Percentiles rank a stretch among this genome's conserved stretches.
Evolutionary conservation across 1,284 basidiomycete genomes (phyloP).

Genomic region (Puccinia horiana): DNA sequence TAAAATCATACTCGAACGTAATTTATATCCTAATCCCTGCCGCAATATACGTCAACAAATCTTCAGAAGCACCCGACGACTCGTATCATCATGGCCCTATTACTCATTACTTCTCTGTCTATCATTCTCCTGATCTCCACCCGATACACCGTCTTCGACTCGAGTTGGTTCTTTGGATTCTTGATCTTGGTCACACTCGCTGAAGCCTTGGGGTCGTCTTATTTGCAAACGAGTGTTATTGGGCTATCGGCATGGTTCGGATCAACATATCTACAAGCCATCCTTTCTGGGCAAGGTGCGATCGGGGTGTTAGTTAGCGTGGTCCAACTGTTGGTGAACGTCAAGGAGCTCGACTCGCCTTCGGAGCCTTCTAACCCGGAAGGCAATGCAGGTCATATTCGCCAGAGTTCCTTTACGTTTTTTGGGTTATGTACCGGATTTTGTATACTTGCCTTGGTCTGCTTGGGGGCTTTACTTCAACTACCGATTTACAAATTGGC

Average conservation of each 20-base stretch:
- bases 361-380: slow-evolving; percentile 18
- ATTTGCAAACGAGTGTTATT: slow-evolving; percentile 24
- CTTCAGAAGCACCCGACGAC: slow-evolving; percentile 10
- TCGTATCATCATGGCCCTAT: slow-evolving; percentile 4
- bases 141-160: background rate
- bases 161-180: slow-evolving; percentile 19
- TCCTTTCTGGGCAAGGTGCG: slow-evolving; percentile 55
- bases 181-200: slow-evolving; percentile 30
- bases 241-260: slow-evolving; percentile 54
- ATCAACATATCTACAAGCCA: slow-evolving; percentile 55
- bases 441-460: slow-evolving; percentile 20
- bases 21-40: background rate
- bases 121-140: slow-evolving; percentile 27
- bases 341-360: slow-evolving; percentile 50
- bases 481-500: slow-evolving; percentile 35
- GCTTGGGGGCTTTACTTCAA: slow-evolving; percentile 1
- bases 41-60: background rate
- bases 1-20: background rate
- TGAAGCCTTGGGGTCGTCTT: slow-evolving; percentile 18
- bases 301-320: slow-evolving; percentile 54
- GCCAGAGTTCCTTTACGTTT: slow-evolving; percentile 28
- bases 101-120: slow-evolving; percentile 16
- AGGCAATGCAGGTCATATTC: background rate
- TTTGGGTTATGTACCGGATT: slow-evolving; percentile 17
- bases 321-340: slow-evolving; percentile 54